Evolutionary conservation across 179 eudicot species (phyloP), one percentile per base, ranked within the genome.

Genomic region (Beta corolliflora): DNA sequence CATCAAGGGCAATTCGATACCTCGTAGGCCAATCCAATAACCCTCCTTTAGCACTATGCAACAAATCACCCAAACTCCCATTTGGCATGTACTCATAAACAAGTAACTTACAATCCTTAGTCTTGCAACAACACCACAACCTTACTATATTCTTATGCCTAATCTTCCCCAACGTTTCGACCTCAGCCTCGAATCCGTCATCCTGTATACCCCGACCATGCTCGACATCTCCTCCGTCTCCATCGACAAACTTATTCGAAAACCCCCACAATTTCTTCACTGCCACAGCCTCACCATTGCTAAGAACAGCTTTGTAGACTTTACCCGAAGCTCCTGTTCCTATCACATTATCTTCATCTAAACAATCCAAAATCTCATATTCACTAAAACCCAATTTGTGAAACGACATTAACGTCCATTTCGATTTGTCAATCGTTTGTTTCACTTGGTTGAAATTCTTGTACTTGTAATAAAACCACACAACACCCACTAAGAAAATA

Each of bases 91-190:
- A 93, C 87, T 94, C 98, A 53, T 94, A 94, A 18, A 93, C 98
- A 82, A 94, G 81, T 21, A 94, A 84, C 74, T 91, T 91, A 64
- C 93, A 89, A 50, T 90, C 91, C 76, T 79, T 90, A 0, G 94
- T 87, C 9, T 86, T 79, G 61, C 97, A 93, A 63, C 97, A 93
- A 77, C 98, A 94, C 95, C 95, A 94, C 44, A 94, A 83, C 77
- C 91, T 91, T n/a, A 94, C 97, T 21, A 94, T 92, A 79, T 91
- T 94, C 88, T 93, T 94, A 58, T 94, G 98, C 85, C 98, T 88
- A 0, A 94, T 93, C 81, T 89, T 91, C 46, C 98, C 97, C 50
- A 94, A 84, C 15, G 98, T 93, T 36, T 89, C 95, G 0, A 94
- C 98, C 86, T 94, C 98, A 0, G 98, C 94, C 45, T 91, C 93